A percentile compares a stretch with the other conserved stretches of the same genome.
Conservation (phyloP, 768 basidiomycete genomes). For the Naganishia vaughanmartiniae region DNA sequence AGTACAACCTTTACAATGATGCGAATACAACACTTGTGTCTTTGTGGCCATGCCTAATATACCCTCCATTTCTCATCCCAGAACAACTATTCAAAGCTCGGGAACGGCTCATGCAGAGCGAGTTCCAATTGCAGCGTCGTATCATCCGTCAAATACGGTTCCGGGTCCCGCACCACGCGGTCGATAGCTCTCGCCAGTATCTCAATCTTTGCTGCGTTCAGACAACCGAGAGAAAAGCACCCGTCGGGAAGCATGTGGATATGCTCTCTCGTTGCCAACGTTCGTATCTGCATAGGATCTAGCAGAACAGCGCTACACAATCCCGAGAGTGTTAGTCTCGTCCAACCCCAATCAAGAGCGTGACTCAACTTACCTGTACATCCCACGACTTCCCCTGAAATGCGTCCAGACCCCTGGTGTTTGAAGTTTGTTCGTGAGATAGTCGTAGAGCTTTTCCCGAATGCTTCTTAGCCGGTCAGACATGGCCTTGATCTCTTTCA, state of each 20-base stretch:
- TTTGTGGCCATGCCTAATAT: not conserved
- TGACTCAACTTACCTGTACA: slow-evolving; percentile 74
- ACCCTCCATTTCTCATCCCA: not conserved
- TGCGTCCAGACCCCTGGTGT: slow-evolving; percentile 95
- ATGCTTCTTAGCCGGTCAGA: slow-evolving; percentile 90
- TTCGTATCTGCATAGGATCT: slow-evolving; percentile 36
- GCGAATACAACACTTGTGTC: slow-evolving; percentile 1
- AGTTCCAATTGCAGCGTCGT: slow-evolving; percentile 12
- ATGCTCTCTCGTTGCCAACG: slow-evolving; percentile 41
- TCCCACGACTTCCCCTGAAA: slow-evolving; percentile 92
- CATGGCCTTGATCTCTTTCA: slow-evolving; percentile 90
- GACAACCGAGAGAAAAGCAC: slow-evolving; percentile 48
- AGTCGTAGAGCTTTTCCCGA: slow-evolving; percentile 76
- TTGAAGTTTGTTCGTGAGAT: slow-evolving; percentile 70
- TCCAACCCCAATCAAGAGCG: not conserved
- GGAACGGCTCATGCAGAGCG: slow-evolving; percentile 11
- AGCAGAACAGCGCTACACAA: slow-evolving; percentile 40
- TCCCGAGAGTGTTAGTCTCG: not conserved
- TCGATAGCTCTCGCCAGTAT: slow-evolving; percentile 43
- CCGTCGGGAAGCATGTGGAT: slow-evolving; percentile 49
- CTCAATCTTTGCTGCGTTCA: slow-evolving; percentile 48
- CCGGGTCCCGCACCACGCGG: slow-evolving; percentile 38
- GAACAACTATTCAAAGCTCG: not conserved
- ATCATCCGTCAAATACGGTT: slow-evolving; percentile 18
- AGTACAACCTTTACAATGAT: not conserved